Conservation (phyloP, 2,329 filamentous ascomycete species). For the Parascedosporium putredinis region DNA sequence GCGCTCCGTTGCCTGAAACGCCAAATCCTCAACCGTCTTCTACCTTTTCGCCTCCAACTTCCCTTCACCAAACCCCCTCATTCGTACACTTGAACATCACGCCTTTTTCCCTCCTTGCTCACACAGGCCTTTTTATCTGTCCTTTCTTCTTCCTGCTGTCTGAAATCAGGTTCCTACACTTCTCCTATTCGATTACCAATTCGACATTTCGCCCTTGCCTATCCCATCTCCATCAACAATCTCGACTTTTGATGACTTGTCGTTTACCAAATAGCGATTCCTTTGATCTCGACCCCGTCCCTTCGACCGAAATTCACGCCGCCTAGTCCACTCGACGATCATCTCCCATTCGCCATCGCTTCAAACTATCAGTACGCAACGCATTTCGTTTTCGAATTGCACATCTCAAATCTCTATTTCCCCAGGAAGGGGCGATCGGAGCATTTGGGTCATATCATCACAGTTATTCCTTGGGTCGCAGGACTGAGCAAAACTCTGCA, state of each 20-base stretch:
- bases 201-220: background rate
- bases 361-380: constrained; percentile 1
- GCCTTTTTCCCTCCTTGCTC: constrained; percentile 1
- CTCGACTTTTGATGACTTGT: background rate
- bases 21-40: constrained; percentile 9
- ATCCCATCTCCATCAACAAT: constrained; percentile 4
- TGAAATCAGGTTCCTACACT: no score
- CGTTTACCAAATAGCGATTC: background rate
- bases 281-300: background rate
- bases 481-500: no score
- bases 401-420: constrained; percentile 5
- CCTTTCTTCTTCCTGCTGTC: background rate
- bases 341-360: background rate
- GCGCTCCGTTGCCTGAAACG: constrained; percentile 8
- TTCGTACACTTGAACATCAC: background rate
- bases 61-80: constrained; percentile 5
- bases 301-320: background rate
- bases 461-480: no score
- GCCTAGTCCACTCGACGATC: background rate
- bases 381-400: constrained; percentile 5
- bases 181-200: background rate
- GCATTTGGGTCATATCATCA: constrained; percentile 3
- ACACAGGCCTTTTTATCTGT: background rate
- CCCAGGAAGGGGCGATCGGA: constrained; percentile 5
- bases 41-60: background rate